Percentiles rank a stretch among this genome's conserved stretches.
These are phyloP conservation scores for Jamesozyma lodderae DNA, from an alignment of 805 yeast genomes.

Conservation along the genomic window DNA sequence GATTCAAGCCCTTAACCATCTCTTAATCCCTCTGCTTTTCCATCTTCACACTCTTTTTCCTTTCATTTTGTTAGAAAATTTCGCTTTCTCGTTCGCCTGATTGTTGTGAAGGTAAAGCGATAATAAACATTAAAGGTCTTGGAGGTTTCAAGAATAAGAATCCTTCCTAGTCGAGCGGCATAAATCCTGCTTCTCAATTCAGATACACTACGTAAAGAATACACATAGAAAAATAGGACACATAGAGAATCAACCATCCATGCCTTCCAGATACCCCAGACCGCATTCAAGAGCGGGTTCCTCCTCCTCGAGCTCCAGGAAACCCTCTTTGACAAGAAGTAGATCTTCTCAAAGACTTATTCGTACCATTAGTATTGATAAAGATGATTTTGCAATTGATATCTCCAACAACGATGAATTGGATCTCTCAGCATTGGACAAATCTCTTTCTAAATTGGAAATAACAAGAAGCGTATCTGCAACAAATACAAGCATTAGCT, in stretches of 20 bases:
- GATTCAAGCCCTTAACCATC: too few relatives aligned
- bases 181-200: too few relatives aligned
- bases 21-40: too few relatives aligned
- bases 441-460: neutral
- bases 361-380: conserved; percentile 23
- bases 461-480: neutral
- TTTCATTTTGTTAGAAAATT: too few relatives aligned
- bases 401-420: conserved; percentile 1
- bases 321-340: conserved; percentile 20
- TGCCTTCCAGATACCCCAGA: conserved; percentile 2
- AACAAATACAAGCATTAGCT: neutral
- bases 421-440: neutral
- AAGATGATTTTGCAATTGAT: conserved; percentile 7
- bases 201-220: too few relatives aligned
- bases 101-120: too few relatives aligned
- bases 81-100: too few relatives aligned
- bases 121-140: too few relatives aligned
- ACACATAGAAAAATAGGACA: neutral
- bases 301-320: conserved; percentile 29
- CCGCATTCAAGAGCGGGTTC: conserved; percentile 31
- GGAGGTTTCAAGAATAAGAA: too few relatives aligned
- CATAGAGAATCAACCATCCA: neutral
- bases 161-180: too few relatives aligned
- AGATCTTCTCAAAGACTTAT: conserved; percentile 25
- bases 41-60: too few relatives aligned